phyloP scores from a whole-genome alignment of 768 basidiomycete genomes.

The Rubroboletus pulcherrimus region DNA sequence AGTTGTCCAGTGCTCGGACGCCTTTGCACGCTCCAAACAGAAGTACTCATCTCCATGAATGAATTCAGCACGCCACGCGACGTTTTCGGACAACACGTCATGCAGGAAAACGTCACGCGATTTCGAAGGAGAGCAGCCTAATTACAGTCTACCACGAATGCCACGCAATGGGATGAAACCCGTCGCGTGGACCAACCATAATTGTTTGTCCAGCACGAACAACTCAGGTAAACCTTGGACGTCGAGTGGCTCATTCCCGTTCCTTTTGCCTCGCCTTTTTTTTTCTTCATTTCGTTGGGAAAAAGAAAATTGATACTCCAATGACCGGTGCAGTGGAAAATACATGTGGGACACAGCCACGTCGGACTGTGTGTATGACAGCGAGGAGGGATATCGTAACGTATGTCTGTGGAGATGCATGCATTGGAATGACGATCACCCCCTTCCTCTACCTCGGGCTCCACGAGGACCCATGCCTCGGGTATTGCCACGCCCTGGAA shows the following conservation, averaged over 20 bases:
- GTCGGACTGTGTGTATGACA: neutral
- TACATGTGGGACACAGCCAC: neutral
- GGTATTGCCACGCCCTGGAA: constrained; percentile 25
- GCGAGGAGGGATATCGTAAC: constrained; percentile 3
- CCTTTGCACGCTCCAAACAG: neutral
- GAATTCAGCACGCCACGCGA: neutral
- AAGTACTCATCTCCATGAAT: neutral
- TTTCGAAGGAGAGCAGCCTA: neutral
- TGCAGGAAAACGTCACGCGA: neutral
- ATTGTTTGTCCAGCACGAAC: neutral
- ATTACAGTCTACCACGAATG: neutral
- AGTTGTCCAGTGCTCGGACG: neutral
- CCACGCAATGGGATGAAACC: neutral
- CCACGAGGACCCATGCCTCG: constrained; percentile 30
- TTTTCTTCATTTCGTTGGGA: neutral
- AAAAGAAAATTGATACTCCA: neutral
- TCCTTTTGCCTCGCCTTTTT: neutral
- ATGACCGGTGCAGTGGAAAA: neutral
- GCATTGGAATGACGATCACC: constrained; percentile 10
- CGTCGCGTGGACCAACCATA: neutral
- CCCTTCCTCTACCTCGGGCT: constrained; percentile 32
- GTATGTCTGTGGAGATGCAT: neutral
- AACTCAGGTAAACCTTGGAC: neutral
- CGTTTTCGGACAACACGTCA: neutral
- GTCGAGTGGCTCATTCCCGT: neutral